These are phyloP conservation scores for Arctium lappa DNA, from an alignment of 129 eudicot genomes.

Conservation along the genomic window DNA sequence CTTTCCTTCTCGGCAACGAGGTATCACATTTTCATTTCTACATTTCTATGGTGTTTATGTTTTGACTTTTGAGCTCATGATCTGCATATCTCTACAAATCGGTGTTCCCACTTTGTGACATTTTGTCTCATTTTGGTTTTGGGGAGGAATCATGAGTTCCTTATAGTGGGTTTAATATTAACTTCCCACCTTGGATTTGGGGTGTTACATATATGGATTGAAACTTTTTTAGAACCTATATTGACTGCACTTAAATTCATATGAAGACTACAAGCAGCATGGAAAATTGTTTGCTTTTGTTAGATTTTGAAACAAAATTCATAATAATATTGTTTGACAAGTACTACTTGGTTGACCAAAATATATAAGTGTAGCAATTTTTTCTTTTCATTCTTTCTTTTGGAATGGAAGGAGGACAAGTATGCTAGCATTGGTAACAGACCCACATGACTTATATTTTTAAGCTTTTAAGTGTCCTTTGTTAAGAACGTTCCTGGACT, in stretches of 20 bases:
- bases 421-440: too few relatives aligned
- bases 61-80: neutral
- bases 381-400: too few relatives aligned
- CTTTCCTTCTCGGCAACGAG: conserved; percentile 95
- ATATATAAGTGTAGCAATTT: too few relatives aligned
- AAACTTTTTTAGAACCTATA: too few relatives aligned
- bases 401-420: too few relatives aligned
- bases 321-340: neutral
- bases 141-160: too few relatives aligned
- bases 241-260: neutral
- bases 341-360: neutral
- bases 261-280: neutral
- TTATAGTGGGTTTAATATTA: too few relatives aligned
- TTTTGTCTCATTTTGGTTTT: neutral
- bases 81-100: neutral
- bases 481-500: too few relatives aligned
- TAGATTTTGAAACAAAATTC: neutral
- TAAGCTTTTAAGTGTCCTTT: too few relatives aligned
- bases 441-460: too few relatives aligned
- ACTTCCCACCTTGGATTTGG: too few relatives aligned
- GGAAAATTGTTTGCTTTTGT: neutral
- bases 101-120: neutral
- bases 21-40: conserved; percentile 26
- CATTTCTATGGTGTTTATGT: neutral
- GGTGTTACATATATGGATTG: too few relatives aligned